Base-by-base conservation (phyloP, 2,329 filamentous ascomycete species). In the Aspergillus phoenicis region DNA sequence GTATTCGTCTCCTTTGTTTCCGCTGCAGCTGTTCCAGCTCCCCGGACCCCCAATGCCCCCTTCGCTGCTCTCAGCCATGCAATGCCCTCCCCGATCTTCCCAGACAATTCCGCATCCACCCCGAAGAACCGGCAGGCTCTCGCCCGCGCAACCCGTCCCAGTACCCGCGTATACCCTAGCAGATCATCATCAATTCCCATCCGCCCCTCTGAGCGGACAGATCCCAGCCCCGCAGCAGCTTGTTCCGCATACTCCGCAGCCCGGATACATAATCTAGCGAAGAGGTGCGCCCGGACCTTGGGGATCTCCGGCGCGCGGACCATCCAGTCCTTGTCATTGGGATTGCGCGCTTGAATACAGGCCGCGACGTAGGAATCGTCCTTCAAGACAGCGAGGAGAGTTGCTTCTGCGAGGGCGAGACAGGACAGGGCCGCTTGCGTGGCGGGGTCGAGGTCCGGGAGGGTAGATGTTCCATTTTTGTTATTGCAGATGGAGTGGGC, bases 261-360 rank as follows among this genome's bases (percentile, higher is more conserved):
- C 0, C 93, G 91, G 10, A 98, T 84, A 73, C 93, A 98, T 7
- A 98, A 81, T 1, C 94, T 84, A 1, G 93, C 93, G 71, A 96
- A 96, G 1, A 99, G 82, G 70, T 96, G 89, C 8, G 92, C 92
- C 51, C 94, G 88, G 17, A 97, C 93, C 72, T 94, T 93, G 30
- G 93, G 90, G 52, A 97, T 91, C 54, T 92, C 87, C 0, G 94
- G 92, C 0, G 92, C 86, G 70, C 90, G 91, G 75, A 95, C 96
- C 93, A 98, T 98, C 94, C 94, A 99, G 67, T 98, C 94, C 63
- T 86, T 92, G 75, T 93, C 92, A 67, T 89, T 87, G 57, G 89
- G 86, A 72, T 96, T 96, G 52, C 93, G 85, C 59, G 89, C 87
- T 70, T 96, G 91, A 0, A 92, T 87, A 2, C 96, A 89, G 6